Conservation (phyloP, 306 rosid species). For the Ziziphus jujuba region DNA sequence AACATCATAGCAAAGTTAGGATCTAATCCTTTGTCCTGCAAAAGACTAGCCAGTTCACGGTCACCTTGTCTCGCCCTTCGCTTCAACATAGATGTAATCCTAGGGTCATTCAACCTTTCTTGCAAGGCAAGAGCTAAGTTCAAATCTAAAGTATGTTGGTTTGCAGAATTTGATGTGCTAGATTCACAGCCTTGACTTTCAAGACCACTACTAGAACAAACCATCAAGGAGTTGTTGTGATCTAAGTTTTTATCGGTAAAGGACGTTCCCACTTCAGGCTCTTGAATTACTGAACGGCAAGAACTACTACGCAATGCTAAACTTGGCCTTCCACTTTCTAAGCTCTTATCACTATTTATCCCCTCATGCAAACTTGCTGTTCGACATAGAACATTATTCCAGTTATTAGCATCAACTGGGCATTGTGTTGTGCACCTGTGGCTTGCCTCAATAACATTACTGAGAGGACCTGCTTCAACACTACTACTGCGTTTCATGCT, state of each 20-base stretch:
- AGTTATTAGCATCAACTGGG: constrained; percentile 70
- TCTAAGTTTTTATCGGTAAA: constrained; percentile 61
- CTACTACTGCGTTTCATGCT: constrained; percentile 98
- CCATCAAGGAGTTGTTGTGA: constrained; percentile 63
- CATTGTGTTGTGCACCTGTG: constrained; percentile 54
- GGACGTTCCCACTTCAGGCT: constrained; percentile 70
- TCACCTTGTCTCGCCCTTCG: constrained; percentile 82
- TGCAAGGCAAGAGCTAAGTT: constrained; percentile 91
- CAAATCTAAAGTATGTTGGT: constrained; percentile 86
- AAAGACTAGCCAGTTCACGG: constrained; percentile 69
- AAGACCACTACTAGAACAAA: constrained; percentile 89
- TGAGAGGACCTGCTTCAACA: constrained; percentile 83
- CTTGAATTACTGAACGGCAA: constrained; percentile 87
- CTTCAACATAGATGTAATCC: constrained; percentile 84
- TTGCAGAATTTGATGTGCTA: constrained; percentile 82
- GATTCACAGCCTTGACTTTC: constrained; percentile 96
- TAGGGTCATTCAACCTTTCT: constrained; percentile 95
- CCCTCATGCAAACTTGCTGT: constrained; percentile 80
- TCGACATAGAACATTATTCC: constrained; percentile 67
- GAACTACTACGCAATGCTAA: constrained; percentile 90
- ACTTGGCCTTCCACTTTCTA: constrained; percentile 99
- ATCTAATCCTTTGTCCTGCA: constrained; percentile 97
- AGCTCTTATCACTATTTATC: constrained; percentile 88
- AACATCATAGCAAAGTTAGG: constrained; percentile 99
- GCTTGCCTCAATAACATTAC: constrained; percentile 68